Conservation (phyloP, 225 moss, liverwort and hornwort genomes). For the Asterella californica region DNA sequence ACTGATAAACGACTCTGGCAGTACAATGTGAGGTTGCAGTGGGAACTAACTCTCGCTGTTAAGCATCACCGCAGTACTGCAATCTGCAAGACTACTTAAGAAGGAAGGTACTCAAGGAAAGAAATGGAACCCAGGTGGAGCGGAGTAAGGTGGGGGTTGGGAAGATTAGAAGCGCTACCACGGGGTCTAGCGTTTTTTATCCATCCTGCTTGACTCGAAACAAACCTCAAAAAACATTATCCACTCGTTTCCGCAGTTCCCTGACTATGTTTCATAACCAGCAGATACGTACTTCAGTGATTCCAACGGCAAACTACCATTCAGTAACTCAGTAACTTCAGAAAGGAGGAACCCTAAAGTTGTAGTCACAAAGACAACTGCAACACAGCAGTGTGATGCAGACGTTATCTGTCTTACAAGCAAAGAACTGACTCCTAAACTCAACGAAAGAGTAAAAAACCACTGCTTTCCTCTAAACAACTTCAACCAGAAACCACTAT, state of each 20-base stretch:
- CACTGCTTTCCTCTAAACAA: neutral
- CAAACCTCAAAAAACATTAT: neutral
- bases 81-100: neutral
- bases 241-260: neutral
- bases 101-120: neutral
- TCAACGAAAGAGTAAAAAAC: neutral
- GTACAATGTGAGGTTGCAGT: neutral
- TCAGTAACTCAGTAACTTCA: neutral
- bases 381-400: neutral
- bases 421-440: neutral
- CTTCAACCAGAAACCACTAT: neutral
- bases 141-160: neutral
- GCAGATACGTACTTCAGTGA: neutral
- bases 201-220: neutral
- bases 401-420: neutral
- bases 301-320: neutral
- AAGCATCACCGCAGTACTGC: neutral
- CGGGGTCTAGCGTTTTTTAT: neutral
- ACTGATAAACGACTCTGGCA: neutral
- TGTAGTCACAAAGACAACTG: neutral
- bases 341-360: neutral
- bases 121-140: neutral
- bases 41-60: neutral
- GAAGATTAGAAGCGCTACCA: neutral
- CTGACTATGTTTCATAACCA: neutral